A percentile compares a stretch with the other conserved stretches of the same genome.
Conservation (phyloP, 768 basidiomycete species). For the Thelephora ganbajun region DNA sequence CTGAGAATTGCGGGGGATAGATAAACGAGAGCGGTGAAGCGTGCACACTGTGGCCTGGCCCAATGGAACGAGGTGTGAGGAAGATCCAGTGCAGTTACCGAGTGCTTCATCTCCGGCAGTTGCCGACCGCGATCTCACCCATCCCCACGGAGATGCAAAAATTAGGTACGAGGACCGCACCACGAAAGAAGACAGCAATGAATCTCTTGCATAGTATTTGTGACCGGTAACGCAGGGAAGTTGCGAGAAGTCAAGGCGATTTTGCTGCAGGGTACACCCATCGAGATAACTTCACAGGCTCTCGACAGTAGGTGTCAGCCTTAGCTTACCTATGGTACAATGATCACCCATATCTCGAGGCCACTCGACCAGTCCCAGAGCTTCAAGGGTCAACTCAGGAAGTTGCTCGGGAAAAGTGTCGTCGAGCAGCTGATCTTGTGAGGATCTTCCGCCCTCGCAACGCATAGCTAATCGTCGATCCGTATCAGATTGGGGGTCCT, state of each 20-base stretch:
- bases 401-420: constrained; percentile 80
- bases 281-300: constrained; percentile 64
- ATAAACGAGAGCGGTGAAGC: too few relatives aligned
- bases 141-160: background rate
- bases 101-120: background rate
- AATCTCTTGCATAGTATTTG: constrained; percentile 47
- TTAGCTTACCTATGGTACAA: background rate
- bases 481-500: constrained; percentile 30
- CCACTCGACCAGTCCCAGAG: constrained; percentile 58
- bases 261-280: constrained; percentile 49
- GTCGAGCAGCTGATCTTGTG: constrained; percentile 71
- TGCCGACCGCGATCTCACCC: background rate
- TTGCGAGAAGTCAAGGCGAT: constrained; percentile 80
- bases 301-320: constrained; percentile 54
- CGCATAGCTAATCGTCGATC: background rate
- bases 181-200: background rate
- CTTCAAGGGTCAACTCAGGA: constrained; percentile 88
- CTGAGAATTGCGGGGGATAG: too few relatives aligned
- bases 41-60: too few relatives aligned
- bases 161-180: background rate
- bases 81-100: too few relatives aligned
- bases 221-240: constrained; percentile 92
- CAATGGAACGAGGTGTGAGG: too few relatives aligned
- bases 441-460: constrained; percentile 8
- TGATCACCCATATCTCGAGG: background rate